Evolutionary conservation across 2,329 filamentous ascomycete species (phyloP), one percentile per base, ranked within the genome.

Genomic region (Ampelomyces quisqualis): DNA sequence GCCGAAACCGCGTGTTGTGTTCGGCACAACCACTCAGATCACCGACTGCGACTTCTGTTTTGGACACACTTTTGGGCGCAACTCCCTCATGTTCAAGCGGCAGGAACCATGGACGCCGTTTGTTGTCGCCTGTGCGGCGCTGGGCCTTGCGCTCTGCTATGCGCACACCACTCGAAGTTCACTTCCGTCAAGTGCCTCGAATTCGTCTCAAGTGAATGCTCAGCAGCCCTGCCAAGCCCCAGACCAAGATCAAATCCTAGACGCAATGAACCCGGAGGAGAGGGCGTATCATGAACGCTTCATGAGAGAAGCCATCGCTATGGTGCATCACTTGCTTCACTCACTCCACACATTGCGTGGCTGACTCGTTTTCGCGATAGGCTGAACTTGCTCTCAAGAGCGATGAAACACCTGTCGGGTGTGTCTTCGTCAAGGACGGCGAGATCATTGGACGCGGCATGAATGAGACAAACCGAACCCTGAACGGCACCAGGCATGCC

Each of bases 321-420:
- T 95, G 89, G 88, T 91, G 73, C 56, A 53, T 43, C 45, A 49
- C n/a, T n/a, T 34, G 10, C 45, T 39, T 40, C 34, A 21, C 29
- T n/a, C 19, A n/a, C 17, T 17, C 27, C 20, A 18, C n/a, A 1
- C 10, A 17, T n/a, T 28, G 30, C 11, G 10, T 32, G 34, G 43
- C 57, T 62, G 43, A 62, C 59, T 53, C 43, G 49, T 51, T 49
- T 37, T 19, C 19, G 36, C 22, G 18, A 26, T 40, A 95, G 88
- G 93, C 90, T 43, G 85, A 91, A 60, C 80, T 89, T 52, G 93
- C 94, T 15, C 80, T 98, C 26, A 34, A 74, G 75, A 55, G 81
- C 47, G 90, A 95, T 57, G 93, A 98, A 73, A 97, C 94, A 1
- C 93, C 93, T 1, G 93, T 98, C 14, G 94, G 93, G 34, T 98